Evolutionary conservation across 345 rosid species (phyloP).

Genomic region (Lepidium sativum): DNA sequence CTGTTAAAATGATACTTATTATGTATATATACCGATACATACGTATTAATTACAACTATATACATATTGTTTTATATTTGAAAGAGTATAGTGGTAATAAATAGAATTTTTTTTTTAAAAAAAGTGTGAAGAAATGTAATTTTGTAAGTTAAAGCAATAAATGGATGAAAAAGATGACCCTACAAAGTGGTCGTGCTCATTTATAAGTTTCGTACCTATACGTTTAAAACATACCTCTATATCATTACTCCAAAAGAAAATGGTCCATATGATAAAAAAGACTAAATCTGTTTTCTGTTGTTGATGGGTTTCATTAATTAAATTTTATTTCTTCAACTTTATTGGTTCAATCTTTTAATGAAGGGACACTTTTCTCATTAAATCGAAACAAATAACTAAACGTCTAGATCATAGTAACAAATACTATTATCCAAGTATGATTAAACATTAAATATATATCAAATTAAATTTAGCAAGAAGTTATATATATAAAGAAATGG

Average conservation of each 20-base stretch:
- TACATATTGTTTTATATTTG: neutral
- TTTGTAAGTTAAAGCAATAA: slow-evolving; percentile 3
- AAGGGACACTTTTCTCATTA: neutral
- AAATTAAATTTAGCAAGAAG: too few species aligned
- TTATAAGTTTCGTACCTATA: slow-evolving; percentile 1
- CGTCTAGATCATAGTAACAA: too few species aligned
- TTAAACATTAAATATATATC: neutral
- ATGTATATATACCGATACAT: slow-evolving; percentile 11
- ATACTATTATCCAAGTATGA: neutral
- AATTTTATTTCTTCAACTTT: neutral
- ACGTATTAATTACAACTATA: neutral
- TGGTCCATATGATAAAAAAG: neutral
- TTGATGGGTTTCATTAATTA: neutral
- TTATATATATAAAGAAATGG: neutral
- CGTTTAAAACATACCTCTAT: neutral
- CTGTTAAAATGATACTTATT: neutral
- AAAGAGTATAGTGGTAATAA: neutral
- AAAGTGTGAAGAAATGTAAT: neutral
- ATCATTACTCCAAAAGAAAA: neutral
- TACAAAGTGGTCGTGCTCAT: slow-evolving; percentile 16
- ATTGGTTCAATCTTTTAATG: neutral
- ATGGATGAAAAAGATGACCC: slow-evolving; percentile 8
- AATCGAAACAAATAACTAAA: neutral
- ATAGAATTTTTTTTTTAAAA: too few species aligned
- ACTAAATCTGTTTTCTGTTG: too few species aligned